Evolutionary conservation across 2,329 filamentous ascomycete genomes (phyloP), one percentile per base, ranked within the genome.

Genomic region (Hymenoscyphus linearis): DNA sequence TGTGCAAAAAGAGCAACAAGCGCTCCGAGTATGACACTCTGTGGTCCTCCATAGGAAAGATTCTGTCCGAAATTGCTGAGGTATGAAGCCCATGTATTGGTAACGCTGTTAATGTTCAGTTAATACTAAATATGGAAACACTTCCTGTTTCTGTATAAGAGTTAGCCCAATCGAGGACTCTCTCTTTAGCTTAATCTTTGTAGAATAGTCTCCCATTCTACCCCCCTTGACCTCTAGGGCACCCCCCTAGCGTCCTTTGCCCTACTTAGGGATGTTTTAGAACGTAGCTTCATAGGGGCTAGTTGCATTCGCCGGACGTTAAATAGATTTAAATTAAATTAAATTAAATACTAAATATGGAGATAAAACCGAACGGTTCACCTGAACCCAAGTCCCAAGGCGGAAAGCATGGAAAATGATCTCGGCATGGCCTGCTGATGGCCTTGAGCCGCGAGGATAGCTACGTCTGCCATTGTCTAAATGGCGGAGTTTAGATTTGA

Each of bases 81-180:
- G 13, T 70, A 73, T 4, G 67, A 72, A 10, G 72, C 54, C 72
- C 73, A 74, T 13, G 55, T 50, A 27, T 73, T 74, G 2, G 70
- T 73, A 35, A 73, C 69, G 26, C 55, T 44, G 13, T 10, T 18
- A 18, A 18, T n/a, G 16, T 40, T 31, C 31, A 31, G 31, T 31
- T 9, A 31, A 31, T 31, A 25, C 44, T 25, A 3, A 9, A 13
- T 13, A 10, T 22, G 44, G 9, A 25, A 10, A 50, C 13, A 50
- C n/a, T n/a, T n/a, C n/a, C n/a, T n/a, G n/a, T n/a, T n/a, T n/a
- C n/a, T n/a, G n/a, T n/a, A n/a, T n/a, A n/a, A n/a, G n/a, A n/a
- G n/a, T n/a, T n/a, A n/a, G n/a, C n/a, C n/a, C n/a, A n/a, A n/a
- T n/a, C n/a, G n/a, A n/a, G n/a, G n/a, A n/a, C n/a, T n/a, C n/a